Percentiles rank a stretch among this genome's conserved stretches.
Evolutionary conservation across 495 filamentous ascomycete species (phyloP).

Genomic region (Aspergillus heteromorphus): DNA sequence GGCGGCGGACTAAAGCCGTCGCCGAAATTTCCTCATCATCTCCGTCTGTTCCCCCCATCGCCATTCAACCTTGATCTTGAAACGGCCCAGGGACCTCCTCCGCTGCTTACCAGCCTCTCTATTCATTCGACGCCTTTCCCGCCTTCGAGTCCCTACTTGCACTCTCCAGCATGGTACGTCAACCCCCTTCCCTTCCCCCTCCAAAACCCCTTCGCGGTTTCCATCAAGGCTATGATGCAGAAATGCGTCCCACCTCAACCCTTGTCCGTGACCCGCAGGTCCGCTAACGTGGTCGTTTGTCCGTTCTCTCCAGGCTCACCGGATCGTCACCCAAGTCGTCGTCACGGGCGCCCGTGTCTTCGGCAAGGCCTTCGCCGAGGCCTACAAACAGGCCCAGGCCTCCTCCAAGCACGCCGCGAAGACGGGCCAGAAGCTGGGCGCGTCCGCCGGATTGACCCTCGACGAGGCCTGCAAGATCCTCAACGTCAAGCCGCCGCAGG

Average conservation of each 20-base stretch:
- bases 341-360: constrained; percentile 84
- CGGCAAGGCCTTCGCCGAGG: constrained; percentile 86
- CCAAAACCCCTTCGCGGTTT: no score
- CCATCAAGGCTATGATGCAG: not conserved
- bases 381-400: constrained; percentile 85
- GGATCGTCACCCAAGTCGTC: constrained; percentile 89
- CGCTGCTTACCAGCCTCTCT: not conserved
- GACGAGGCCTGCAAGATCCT: constrained; percentile 98
- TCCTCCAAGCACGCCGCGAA: constrained; percentile 67
- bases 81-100: not conserved
- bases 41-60: not conserved
- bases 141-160: not conserved
- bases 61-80: constrained; percentile 2
- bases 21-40: constrained; percentile 40
- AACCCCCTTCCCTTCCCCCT: not conserved
- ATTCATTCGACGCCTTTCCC: not conserved
- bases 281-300: not conserved
- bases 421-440: constrained; percentile 22
- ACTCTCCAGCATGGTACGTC: constrained; percentile 12
- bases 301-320: constrained; percentile 65
- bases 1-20: constrained; percentile 10
- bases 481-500: constrained; percentile 84
- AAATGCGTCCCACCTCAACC: not conserved
- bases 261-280: not conserved
- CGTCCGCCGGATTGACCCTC: constrained; percentile 70